Evolutionary conservation across 352 stramenopile species (phyloP).

Genomic region (Phytophthora ohioensis): DNA sequence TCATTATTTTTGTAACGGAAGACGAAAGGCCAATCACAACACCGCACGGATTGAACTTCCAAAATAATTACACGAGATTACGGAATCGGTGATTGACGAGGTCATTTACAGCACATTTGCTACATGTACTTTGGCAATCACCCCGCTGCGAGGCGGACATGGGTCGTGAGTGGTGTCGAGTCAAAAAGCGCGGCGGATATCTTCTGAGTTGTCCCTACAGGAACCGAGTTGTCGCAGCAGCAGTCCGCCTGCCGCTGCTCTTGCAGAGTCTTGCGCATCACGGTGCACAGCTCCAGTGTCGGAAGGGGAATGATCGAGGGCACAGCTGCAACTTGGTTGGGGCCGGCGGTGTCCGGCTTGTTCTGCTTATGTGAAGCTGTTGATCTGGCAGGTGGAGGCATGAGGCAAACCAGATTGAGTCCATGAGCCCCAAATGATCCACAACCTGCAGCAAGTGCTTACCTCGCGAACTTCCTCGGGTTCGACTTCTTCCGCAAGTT

Average conservation of each 20-base stretch:
- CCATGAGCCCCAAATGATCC: neutral
- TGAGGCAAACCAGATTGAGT: constrained; percentile 16
- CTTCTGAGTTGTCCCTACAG: constrained; percentile 4
- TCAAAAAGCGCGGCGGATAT: constrained; percentile 4
- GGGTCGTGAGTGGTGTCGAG: neutral
- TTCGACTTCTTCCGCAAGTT: constrained; percentile 29
- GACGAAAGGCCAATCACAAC: constrained; percentile 10
- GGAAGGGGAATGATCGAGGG: constrained; percentile 21
- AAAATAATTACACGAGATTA: constrained; percentile 21
- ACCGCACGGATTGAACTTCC: constrained; percentile 4
- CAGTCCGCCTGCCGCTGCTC: neutral
- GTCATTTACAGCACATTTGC: neutral
- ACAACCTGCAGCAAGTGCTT: constrained; percentile 13
- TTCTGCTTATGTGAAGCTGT: constrained; percentile 5
- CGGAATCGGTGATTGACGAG: constrained; percentile 19
- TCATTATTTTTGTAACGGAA: constrained; percentile 10
- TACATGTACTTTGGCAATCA: neutral
- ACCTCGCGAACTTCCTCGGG: constrained; percentile 32
- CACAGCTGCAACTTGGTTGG: neutral
- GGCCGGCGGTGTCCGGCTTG: neutral
- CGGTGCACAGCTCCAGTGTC: constrained; percentile 32
- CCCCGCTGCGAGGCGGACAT: neutral
- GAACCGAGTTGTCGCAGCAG: neutral
- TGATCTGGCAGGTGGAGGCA: constrained; percentile 29
- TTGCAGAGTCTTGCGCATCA: constrained; percentile 18